Evolutionary conservation across 2,329 filamentous ascomycete species (phyloP).

Genomic region (Scleromitrula shiraiana): DNA sequence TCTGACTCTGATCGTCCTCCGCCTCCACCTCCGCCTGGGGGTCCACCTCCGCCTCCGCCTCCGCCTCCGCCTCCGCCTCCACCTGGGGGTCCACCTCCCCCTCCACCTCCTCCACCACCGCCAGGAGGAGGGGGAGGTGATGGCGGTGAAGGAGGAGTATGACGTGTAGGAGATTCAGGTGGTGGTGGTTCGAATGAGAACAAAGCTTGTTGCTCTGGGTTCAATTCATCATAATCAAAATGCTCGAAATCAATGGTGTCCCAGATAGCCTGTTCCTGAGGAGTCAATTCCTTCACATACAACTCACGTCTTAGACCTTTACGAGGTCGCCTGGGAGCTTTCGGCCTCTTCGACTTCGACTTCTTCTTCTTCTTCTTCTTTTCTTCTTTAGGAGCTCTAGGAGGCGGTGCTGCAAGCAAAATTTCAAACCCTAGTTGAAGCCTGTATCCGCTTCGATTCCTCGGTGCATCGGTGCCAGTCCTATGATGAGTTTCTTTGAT

Average conservation of each 20-base stretch:
- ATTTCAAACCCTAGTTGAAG: not conserved
- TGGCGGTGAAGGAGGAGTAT: not conserved
- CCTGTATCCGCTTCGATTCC: not conserved
- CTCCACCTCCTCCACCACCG: too few relatives aligned
- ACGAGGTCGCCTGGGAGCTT: not conserved
- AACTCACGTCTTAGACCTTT: not conserved
- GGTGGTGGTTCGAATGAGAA: constrained; percentile 4
- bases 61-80: too few relatives aligned
- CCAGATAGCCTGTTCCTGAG: not conserved
- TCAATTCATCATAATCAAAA: not conserved
- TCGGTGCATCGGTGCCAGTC: too few relatives aligned
- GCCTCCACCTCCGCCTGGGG: too few relatives aligned
- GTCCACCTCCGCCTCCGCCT: too few relatives aligned
- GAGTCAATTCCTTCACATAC: not conserved
- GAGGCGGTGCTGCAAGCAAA: not conserved
- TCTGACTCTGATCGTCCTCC: too few relatives aligned
- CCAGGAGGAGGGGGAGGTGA: too few relatives aligned
- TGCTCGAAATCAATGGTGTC: constrained; percentile 1
- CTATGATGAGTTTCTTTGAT: too few relatives aligned
- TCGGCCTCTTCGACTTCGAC: not conserved
- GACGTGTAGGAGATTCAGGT: too few relatives aligned
- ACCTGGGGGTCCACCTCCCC: too few relatives aligned
- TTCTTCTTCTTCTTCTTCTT: not conserved
- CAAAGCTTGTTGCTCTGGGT: not conserved
- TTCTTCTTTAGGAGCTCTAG: not conserved